A percentile compares a stretch with the other conserved stretches of the same genome.
Evolutionary conservation across 495 filamentous ascomycete species (phyloP).

Genomic region (Aspergillus biplanus): DNA sequence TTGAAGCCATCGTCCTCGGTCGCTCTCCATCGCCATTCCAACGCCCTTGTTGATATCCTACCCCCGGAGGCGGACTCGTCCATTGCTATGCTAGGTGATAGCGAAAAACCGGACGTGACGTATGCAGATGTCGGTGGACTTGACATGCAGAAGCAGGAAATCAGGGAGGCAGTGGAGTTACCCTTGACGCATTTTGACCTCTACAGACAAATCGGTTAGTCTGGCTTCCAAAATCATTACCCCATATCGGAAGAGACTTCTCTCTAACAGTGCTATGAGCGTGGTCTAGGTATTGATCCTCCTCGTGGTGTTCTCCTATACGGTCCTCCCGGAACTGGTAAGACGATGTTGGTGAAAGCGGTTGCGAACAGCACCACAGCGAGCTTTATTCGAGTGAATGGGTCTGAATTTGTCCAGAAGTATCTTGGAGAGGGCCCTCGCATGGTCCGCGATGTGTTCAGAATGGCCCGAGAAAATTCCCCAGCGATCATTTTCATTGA

Average conservation of each 20-base stretch:
- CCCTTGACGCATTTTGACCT: slow-evolving; percentile 96
- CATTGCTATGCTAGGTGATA: slow-evolving; percentile 94
- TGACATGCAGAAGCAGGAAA: slow-evolving; percentile 99
- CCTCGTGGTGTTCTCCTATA: slow-evolving; percentile 95
- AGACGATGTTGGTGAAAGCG: slow-evolving; percentile 98
- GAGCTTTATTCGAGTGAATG: slow-evolving; percentile 97
- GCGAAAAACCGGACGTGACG: slow-evolving; percentile 98
- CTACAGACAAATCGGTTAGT: slow-evolving; percentile 88
- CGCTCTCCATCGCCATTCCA: slow-evolving; percentile 95
- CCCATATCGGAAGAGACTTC: background rate
- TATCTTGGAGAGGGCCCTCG: slow-evolving; percentile 96
- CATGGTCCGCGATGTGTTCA: slow-evolving; percentile 99
- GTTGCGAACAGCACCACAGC: slow-evolving; percentile 98
- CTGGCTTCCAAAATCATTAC: background rate
- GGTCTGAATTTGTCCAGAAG: slow-evolving; percentile 98
- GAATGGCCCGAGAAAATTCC: slow-evolving; percentile 98
- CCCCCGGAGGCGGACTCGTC: slow-evolving; percentile 97
- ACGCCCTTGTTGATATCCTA: slow-evolving; percentile 96
- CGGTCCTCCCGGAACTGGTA: slow-evolving; percentile 94
- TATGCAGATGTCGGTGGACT: slow-evolving; percentile 97
- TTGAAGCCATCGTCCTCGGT: slow-evolving; percentile 98
- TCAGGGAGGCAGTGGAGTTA: slow-evolving; percentile 94
- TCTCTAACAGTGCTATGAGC: slow-evolving; percentile 27
- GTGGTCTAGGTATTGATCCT: slow-evolving; percentile 79
- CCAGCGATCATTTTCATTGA: slow-evolving; percentile 99